phyloP scores from a whole-genome alignment of 129 eudicot species.

The Escallonia herrerae region DNA sequence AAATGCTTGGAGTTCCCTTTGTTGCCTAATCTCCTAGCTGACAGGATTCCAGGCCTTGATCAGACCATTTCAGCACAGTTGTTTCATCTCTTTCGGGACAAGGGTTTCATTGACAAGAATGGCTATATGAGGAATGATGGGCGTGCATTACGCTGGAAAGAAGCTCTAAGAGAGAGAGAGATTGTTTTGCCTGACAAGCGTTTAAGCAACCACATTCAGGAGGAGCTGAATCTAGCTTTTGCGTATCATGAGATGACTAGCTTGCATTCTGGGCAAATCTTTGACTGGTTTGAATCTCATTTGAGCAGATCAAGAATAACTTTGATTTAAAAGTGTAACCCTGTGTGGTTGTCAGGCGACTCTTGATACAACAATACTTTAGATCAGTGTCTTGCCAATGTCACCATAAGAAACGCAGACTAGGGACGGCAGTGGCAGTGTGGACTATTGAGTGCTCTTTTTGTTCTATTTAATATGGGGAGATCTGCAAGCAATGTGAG shows the following conservation, averaged over 20 bases:
- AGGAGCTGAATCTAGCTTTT: constrained; percentile 91
- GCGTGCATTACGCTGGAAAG: constrained; percentile 64
- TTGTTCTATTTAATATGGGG: neutral
- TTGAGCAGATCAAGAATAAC: constrained; percentile 15
- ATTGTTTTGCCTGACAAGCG: constrained; percentile 38
- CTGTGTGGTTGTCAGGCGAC: no score
- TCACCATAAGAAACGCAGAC: neutral
- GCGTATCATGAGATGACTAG: constrained; percentile 97
- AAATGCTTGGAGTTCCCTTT: constrained; percentile 71
- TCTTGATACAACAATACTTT: neutral
- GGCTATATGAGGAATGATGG: constrained; percentile 83
- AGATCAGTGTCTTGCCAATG: neutral
- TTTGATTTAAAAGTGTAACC: no score
- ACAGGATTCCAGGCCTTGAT: constrained; percentile 60
- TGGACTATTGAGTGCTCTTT: neutral
- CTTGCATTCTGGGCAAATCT: constrained; percentile 58
- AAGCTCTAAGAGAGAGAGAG: constrained; percentile 52
- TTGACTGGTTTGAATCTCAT: constrained; percentile 77
- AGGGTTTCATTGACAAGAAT: constrained; percentile 47
- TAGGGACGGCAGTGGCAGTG: neutral
- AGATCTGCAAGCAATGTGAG: neutral
- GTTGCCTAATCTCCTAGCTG: constrained; percentile 51
- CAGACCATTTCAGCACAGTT: constrained; percentile 33
- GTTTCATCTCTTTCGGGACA: constrained; percentile 51
- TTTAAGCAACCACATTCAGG: constrained; percentile 53